phyloP scores from a whole-genome alignment of 1,284 basidiomycete genomes.

The Cryptococcus sp. region DNA sequence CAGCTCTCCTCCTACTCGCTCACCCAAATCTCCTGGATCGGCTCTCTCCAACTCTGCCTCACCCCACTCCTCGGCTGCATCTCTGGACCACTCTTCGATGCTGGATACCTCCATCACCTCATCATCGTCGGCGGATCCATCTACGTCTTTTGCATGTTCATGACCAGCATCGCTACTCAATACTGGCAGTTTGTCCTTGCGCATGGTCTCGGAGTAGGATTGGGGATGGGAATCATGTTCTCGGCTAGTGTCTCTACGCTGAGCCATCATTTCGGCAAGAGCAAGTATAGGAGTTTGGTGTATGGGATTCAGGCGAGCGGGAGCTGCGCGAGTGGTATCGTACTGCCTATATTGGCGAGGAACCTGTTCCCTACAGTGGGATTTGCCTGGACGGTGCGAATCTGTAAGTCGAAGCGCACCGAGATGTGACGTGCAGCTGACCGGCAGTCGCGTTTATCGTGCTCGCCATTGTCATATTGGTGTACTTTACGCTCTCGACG shows the following conservation, averaged over 20 bases:
- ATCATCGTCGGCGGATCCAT: conserved; percentile 49
- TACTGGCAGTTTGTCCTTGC: conserved; percentile 53
- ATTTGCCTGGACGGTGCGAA: conserved; percentile 35
- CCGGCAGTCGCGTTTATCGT: conserved; percentile 31
- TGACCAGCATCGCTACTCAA: conserved; percentile 54
- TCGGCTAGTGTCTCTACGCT: conserved; percentile 51
- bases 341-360: conserved; percentile 51
- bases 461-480: conserved; percentile 12
- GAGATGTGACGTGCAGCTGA: not conserved
- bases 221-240: conserved; percentile 50
- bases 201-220: conserved; percentile 24
- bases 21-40: conserved; percentile 58
- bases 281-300: conserved; percentile 37
- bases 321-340: conserved; percentile 44
- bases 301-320: conserved; percentile 38
- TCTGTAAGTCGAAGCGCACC: conserved; percentile 26
- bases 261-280: conserved; percentile 51
- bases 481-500: conserved; percentile 28
- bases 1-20: conserved; percentile 11
- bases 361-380: conserved; percentile 52
- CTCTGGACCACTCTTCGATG: conserved; percentile 58
- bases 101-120: conserved; percentile 54
- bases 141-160: conserved; percentile 54
- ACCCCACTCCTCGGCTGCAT: conserved; percentile 49
- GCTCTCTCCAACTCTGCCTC: conserved; percentile 59